These are phyloP conservation scores for Cryoendolithus antarcticus DNA, from an alignment of 2,329 filamentous ascomycete species.

Conservation along the genomic window DNA sequence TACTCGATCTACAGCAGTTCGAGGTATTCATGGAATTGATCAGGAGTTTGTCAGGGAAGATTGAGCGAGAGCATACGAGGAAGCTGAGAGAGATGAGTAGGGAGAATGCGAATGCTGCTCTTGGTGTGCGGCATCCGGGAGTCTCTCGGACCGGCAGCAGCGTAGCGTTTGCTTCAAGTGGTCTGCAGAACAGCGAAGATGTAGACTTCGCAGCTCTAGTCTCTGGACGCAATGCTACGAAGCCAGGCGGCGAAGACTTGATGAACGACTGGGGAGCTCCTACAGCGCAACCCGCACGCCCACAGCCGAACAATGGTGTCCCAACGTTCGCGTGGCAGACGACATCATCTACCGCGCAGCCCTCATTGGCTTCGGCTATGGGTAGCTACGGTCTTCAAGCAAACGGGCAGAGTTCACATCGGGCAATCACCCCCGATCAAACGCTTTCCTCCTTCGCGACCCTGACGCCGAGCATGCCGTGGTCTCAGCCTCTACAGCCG, in stretches of 20 bases:
- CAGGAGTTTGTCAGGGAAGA: slow-evolving; percentile 61
- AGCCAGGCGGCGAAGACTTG: slow-evolving; percentile 21
- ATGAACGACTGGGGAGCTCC: slow-evolving; percentile 33
- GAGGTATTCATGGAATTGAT: slow-evolving; percentile 83
- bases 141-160: slow-evolving; percentile 47
- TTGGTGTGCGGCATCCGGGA: slow-evolving; percentile 1
- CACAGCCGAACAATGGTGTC: slow-evolving; percentile 18
- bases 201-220: slow-evolving; percentile 84
- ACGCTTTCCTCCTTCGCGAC: slow-evolving; percentile 21
- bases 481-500: slow-evolving; percentile 27
- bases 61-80: slow-evolving; percentile 78
- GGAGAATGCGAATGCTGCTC: slow-evolving; percentile 23
- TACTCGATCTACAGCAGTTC: slow-evolving; percentile 77
- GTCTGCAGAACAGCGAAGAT: slow-evolving; percentile 44
- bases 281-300: slow-evolving; percentile 6
- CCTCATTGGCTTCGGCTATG: slow-evolving; percentile 4
- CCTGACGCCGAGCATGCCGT: slow-evolving; percentile 26
- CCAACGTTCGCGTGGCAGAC: slow-evolving; percentile 35
- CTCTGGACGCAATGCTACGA: slow-evolving; percentile 52
- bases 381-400: slow-evolving; percentile 8
- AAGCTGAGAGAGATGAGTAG: slow-evolving; percentile 77
- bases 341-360: slow-evolving; percentile 5
- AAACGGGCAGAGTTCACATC: background rate
- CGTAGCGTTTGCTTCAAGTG: slow-evolving; percentile 36
- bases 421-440: slow-evolving; percentile 25